Conservation (phyloP, 2,329 filamentous ascomycete genomes). For the Madurella mycetomatis region DNA sequence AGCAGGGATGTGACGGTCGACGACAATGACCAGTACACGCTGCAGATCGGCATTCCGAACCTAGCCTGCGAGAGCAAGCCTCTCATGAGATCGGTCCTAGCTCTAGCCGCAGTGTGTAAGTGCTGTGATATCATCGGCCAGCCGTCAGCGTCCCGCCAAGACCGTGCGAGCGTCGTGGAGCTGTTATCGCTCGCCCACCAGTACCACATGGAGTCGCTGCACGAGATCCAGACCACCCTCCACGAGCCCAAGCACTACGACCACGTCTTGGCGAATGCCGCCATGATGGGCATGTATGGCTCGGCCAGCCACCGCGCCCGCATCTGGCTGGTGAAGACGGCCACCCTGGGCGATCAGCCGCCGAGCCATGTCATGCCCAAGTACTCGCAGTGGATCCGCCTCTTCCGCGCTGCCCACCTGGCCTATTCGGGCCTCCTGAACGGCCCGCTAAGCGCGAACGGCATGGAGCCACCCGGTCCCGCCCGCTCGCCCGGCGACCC, state of each 20-base stretch:
- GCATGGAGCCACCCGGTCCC: slow-evolving; percentile 8
- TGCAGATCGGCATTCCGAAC: slow-evolving; percentile 40
- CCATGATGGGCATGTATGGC: slow-evolving; percentile 40
- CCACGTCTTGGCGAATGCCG: slow-evolving; percentile 35
- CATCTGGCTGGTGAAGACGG: slow-evolving; percentile 30
- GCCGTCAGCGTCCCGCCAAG: background rate
- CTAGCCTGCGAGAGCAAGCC: slow-evolving; percentile 37
- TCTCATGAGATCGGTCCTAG: slow-evolving; percentile 40
- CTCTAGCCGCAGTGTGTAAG: slow-evolving; percentile 39
- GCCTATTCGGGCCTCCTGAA: slow-evolving; percentile 32
- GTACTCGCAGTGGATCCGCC: slow-evolving; percentile 35
- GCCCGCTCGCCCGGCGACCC: slow-evolving; percentile 1
- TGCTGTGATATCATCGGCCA: slow-evolving; percentile 32
- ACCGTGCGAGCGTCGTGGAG: slow-evolving; percentile 30
- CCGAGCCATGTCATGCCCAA: slow-evolving; percentile 31
- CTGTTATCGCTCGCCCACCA: slow-evolving; percentile 32
- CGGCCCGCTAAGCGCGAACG: slow-evolving; percentile 6
- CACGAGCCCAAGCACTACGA: slow-evolving; percentile 31
- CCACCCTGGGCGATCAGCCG: slow-evolving; percentile 14
- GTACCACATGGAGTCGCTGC: slow-evolving; percentile 37
- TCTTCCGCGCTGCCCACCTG: slow-evolving; percentile 34
- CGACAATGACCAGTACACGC: slow-evolving; percentile 35
- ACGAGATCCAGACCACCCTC: slow-evolving; percentile 34
- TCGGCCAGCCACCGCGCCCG: slow-evolving; percentile 36
- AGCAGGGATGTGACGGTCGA: slow-evolving; percentile 35